phyloP scores from a whole-genome alignment of 148 eudicot genomes.

The Spergularia bocconei region DNA sequence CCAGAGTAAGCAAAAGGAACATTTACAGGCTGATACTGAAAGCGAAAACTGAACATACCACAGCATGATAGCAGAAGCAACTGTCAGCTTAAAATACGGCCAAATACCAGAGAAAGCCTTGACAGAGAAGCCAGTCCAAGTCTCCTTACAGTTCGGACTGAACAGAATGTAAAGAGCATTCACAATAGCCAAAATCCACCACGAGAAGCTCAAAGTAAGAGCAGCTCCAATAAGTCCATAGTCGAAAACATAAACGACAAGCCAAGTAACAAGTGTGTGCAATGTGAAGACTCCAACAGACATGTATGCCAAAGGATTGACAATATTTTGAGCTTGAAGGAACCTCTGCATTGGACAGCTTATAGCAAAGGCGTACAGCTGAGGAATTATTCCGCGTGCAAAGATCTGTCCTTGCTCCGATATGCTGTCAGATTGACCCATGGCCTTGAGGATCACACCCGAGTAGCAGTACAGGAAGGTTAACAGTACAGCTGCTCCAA shows the following conservation, averaged over 20 bases:
- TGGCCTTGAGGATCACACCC: constrained; percentile 31
- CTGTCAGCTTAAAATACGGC: constrained; percentile 59
- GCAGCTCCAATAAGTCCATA: constrained; percentile 53
- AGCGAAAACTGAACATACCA: constrained; percentile 30
- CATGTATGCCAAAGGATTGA: constrained; percentile 62
- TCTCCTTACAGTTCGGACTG: constrained; percentile 44
- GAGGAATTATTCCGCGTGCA: constrained; percentile 47
- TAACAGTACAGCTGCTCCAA: constrained; percentile 43
- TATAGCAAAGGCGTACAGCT: constrained; percentile 52
- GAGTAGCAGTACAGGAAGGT: constrained; percentile 49
- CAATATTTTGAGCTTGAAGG: constrained; percentile 60
- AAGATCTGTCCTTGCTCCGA: constrained; percentile 46
- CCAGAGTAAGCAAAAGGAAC: background rate
- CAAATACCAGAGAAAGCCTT: constrained; percentile 48
- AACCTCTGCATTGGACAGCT: constrained; percentile 53
- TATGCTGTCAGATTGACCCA: constrained; percentile 45
- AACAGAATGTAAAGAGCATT: constrained; percentile 38
- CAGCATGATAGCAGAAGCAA: constrained; percentile 58
- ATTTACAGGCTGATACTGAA: background rate
- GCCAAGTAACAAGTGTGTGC: constrained; percentile 46
- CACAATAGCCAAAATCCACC: constrained; percentile 53
- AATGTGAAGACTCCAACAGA: constrained; percentile 45
- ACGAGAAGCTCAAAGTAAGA: constrained; percentile 48
- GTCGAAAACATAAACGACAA: constrained; percentile 40
- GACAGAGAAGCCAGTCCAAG: constrained; percentile 51